A percentile compares a stretch with the other conserved stretches of the same genome.
phyloP scores from a whole-genome alignment of 305 asterid genomes.

The Solanum aculeatissimum region DNA sequence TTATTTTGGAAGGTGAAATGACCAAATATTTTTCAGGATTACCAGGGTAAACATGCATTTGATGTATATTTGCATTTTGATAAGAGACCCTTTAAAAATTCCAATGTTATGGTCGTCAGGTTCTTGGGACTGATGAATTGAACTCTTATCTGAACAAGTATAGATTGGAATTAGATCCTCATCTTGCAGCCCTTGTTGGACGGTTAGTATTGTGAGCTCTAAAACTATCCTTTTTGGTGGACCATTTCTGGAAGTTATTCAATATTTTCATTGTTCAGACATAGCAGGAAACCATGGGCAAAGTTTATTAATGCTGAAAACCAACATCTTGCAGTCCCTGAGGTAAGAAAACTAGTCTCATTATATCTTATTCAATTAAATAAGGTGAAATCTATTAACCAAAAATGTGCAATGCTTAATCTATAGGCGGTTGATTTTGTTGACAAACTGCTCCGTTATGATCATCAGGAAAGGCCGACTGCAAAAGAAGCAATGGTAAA shows the following conservation, averaged over 20 bases:
- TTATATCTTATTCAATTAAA: neutral
- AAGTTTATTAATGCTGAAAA: conserved; percentile 68
- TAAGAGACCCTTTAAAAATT: neutral
- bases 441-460: conserved; percentile 86
- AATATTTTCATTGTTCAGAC: conserved; percentile 25
- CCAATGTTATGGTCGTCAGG: conserved; percentile 25
- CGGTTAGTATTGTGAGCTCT: conserved; percentile 23
- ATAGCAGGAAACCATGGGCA: conserved; percentile 62
- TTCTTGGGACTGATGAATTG: conserved; percentile 68
- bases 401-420: neutral
- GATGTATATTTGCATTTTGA: neutral
- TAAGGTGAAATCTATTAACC: neutral
- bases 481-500: conserved; percentile 98
- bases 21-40: neutral
- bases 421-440: conserved; percentile 88
- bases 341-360: conserved; percentile 31
- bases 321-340: conserved; percentile 84
- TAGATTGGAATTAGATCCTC: conserved; percentile 53
- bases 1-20: neutral
- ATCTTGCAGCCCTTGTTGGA: conserved; percentile 71
- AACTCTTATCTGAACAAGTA: conserved; percentile 55
- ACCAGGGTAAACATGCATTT: neutral
- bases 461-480: conserved; percentile 95
- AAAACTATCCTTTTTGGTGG: neutral
- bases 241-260: neutral